These are phyloP conservation scores for Cercophora samala DNA, from an alignment of 495 filamentous ascomycete genomes.

Conservation along the genomic window DNA sequence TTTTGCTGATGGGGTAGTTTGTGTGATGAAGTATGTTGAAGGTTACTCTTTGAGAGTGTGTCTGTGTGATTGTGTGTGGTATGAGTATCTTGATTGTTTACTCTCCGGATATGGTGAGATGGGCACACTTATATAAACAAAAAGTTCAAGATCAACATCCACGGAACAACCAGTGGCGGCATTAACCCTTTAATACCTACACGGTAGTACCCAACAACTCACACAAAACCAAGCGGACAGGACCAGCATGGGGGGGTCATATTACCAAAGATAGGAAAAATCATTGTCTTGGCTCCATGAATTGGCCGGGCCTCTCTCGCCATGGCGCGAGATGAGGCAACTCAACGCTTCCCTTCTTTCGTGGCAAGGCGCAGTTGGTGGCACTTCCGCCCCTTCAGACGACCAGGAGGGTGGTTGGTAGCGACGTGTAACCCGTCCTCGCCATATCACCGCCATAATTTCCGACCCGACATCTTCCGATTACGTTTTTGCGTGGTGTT, in stretches of 20 bases:
- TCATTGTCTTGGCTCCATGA: background rate
- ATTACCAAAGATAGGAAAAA: slow-evolving; percentile 7
- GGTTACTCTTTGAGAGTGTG: background rate
- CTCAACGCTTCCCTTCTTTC: background rate
- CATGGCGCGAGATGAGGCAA: background rate
- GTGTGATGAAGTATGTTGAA: background rate
- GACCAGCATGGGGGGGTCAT: background rate
- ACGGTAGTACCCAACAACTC: background rate
- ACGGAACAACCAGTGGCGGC: background rate
- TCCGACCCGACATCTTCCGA: slow-evolving; percentile 2
- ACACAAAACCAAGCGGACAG: background rate
- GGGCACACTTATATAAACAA: background rate
- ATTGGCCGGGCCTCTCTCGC: background rate
- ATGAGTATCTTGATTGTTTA: background rate
- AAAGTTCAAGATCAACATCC: background rate
- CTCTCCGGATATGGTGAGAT: background rate
- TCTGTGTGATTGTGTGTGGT: too few species aligned
- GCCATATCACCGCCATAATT: background rate
- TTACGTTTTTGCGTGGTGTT: background rate
- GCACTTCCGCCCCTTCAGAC: slow-evolving; percentile 7
- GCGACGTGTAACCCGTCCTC: background rate
- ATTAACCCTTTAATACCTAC: background rate
- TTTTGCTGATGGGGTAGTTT: background rate
- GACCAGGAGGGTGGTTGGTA: background rate
- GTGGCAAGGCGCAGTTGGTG: slow-evolving; percentile 18